Conservation (phyloP, 2,329 filamentous ascomycete genomes). For the Atkinsonella texensis region DNA sequence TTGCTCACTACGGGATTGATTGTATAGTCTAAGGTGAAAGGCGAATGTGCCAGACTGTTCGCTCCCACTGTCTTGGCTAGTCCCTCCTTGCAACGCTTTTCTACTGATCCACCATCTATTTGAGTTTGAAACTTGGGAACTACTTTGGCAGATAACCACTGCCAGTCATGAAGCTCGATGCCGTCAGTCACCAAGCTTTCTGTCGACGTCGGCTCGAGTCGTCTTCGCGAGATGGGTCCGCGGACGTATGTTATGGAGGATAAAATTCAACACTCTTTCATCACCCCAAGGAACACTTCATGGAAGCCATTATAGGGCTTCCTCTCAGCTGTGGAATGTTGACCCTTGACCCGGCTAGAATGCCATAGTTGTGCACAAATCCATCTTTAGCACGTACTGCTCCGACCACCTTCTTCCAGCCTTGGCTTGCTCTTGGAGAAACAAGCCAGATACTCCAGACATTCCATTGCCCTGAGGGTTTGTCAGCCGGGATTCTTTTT, state of each 20-base stretch:
- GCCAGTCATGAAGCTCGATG: conserved; percentile 27
- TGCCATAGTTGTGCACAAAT: conserved; percentile 48
- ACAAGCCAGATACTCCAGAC: conserved; percentile 46
- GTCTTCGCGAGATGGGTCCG: conserved; percentile 18
- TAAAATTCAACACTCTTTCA: conserved; percentile 27
- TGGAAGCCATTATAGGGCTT: conserved; percentile 21
- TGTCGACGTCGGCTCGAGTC: conserved; percentile 30
- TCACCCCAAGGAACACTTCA: conserved; percentile 33
- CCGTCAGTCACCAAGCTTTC: conserved; percentile 22
- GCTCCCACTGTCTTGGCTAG: conserved; percentile 31
- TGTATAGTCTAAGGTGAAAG: conserved; percentile 38
- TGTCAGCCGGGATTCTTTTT: background rate
- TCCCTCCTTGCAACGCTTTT: conserved; percentile 26
- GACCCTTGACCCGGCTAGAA: conserved; percentile 21
- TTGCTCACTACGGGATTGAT: conserved; percentile 36
- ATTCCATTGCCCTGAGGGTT: conserved; percentile 18
- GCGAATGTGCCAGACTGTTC: conserved; percentile 31
- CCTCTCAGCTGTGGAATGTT: conserved; percentile 26
- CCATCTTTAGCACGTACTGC: conserved; percentile 50
- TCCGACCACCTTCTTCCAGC: conserved; percentile 47
- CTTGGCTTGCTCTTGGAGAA: conserved; percentile 39
- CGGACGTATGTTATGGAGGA: conserved; percentile 20
- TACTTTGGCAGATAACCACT: conserved; percentile 29
- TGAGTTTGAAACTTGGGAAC: conserved; percentile 23
- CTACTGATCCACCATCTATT: conserved; percentile 24